Evolutionary conservation across 2,329 filamentous ascomycete species (phyloP).

Genomic region (Fusarium praegraminearum): DNA sequence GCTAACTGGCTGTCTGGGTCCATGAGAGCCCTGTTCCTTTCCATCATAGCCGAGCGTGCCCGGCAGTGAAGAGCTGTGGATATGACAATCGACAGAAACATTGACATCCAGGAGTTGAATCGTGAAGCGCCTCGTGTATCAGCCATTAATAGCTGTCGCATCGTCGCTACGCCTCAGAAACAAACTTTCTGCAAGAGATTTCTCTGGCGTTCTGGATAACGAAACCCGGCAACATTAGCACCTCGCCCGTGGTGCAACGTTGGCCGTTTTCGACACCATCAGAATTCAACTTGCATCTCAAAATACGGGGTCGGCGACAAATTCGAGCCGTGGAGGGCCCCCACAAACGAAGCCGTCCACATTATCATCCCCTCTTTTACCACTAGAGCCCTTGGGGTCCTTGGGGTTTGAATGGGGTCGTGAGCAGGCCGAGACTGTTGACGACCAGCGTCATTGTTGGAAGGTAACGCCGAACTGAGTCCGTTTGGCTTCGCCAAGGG

Average conservation of each 20-base stretch:
- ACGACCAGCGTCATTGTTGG: constrained; percentile 30
- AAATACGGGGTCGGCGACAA: constrained; percentile 40
- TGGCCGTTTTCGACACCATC: constrained; percentile 28
- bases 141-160: constrained; percentile 22
- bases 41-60: constrained; percentile 18
- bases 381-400: constrained; percentile 33
- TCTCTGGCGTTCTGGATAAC: background rate
- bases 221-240: constrained; percentile 3
- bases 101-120: constrained; percentile 14
- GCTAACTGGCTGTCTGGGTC: constrained; percentile 13
- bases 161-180: constrained; percentile 19
- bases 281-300: constrained; percentile 22
- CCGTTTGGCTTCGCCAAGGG: constrained; percentile 14
- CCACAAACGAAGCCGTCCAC: constrained; percentile 11
- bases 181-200: constrained; percentile 3
- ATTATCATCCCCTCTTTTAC: constrained; percentile 9
- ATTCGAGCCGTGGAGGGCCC: constrained; percentile 31
- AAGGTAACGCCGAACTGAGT: constrained; percentile 39
- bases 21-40: constrained; percentile 17
- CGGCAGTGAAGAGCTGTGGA: constrained; percentile 7
- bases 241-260: constrained; percentile 26
- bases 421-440: constrained; percentile 24
- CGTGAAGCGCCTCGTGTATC: constrained; percentile 36
- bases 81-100: constrained; percentile 12
- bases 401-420: constrained; percentile 35